Percentiles rank a stretch among this genome's conserved stretches.
Conservation (phyloP, 75 land plant species). For the Pinus tabuliformis region DNA sequence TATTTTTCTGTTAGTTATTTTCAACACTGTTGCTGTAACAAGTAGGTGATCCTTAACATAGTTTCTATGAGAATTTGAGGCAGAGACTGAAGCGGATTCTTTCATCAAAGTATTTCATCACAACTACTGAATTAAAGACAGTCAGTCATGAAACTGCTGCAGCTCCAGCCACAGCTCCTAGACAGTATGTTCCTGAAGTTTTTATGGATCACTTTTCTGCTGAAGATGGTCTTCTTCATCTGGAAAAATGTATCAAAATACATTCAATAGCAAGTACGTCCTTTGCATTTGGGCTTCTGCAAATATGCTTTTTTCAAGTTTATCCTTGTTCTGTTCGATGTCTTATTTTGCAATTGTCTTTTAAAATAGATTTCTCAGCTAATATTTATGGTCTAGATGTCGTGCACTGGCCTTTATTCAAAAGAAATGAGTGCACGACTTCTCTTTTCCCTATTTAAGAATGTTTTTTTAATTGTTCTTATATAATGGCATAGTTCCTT, state of each 20-base stretch:
- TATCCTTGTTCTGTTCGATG: not conserved
- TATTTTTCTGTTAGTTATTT: not conserved
- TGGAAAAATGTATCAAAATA: not conserved
- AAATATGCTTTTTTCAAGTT: not conserved
- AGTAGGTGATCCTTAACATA: not conserved
- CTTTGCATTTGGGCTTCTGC: not conserved
- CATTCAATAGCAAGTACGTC: constrained; percentile 2
- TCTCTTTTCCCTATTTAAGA: too few relatives aligned
- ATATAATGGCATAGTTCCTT: too few relatives aligned
- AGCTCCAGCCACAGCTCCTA: constrained; percentile 9
- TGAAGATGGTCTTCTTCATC: constrained; percentile 1
- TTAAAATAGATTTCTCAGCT: not conserved
- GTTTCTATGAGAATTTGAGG: constrained; percentile 53
- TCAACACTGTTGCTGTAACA: not conserved
- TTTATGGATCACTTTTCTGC: not conserved
- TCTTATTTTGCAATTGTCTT: not conserved
- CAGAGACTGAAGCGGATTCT: constrained; percentile 76
- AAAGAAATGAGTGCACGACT: too few relatives aligned
- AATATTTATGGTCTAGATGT: too few relatives aligned
- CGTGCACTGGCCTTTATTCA: too few relatives aligned
- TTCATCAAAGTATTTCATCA: constrained; percentile 81
- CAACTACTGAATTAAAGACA: constrained; percentile 74
- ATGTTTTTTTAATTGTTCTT: too few relatives aligned
- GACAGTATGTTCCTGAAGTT: not conserved
- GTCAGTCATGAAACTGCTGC: constrained; percentile 31